Evolutionary conservation across 1,284 basidiomycete genomes (phyloP), one percentile per base, ranked within the genome.

Genomic region (Bjerkandera adusta): DNA sequence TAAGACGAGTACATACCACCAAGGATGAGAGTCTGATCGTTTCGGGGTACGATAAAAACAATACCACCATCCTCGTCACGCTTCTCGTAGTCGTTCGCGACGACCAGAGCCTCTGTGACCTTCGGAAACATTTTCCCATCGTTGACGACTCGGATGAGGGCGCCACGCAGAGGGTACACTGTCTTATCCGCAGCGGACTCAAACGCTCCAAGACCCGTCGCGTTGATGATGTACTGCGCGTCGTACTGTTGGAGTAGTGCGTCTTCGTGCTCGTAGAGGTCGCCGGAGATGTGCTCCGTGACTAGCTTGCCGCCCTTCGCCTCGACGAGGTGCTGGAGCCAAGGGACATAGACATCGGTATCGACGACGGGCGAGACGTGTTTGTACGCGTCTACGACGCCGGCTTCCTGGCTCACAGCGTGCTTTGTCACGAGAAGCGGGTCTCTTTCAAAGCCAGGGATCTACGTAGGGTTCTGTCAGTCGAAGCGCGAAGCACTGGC

Each of bases 151-250:
- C 68, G 63, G 32, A 69, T 59, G 35, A 70, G 58, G 3, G 62
- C 67, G 15, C 68, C 68, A 13, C 68, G 66, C 26, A 70, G 59
- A 10, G 68, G 68, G 50, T 67, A 67, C 20, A 63, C 61, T n/a
- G 56, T 59, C 18, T 56, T 34, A 49, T 69, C 67, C 10, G 50
- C 61, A 2, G 68, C 68, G 34, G 63, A 54, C 43, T 66, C 60
- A 11, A 50, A 48, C 4, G 60, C 59, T 3, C 58, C 59, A 24
- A 70, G 60, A 12, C 66, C 68, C 1, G 67, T 66, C 16, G 63
- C 63, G 41, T 70, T 64, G 35, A 70, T 58, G 48, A 70, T 66
- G 33, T 57, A 63, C 25, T 63, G 57, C 13, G 62, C 66, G 13
- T 54, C 49, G 54, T 58, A 70, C 35, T 58, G 49, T 3, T 50